Base-by-base conservation (phyloP, 2,329 filamentous ascomycete genomes). In the Lachnellula occidentalis region DNA sequence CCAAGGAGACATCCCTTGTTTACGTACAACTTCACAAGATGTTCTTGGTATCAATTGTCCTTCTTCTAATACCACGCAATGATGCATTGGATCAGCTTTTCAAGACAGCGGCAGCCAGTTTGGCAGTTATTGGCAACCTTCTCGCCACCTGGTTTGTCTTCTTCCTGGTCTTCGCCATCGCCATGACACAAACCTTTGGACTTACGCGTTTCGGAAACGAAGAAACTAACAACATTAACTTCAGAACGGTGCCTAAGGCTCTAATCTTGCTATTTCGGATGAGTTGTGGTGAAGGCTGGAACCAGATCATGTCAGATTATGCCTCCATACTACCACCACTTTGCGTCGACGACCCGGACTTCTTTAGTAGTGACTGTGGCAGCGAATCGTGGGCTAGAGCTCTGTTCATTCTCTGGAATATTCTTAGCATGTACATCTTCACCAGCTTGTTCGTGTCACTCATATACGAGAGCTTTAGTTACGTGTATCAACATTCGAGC, bases 371-470 rank as follows among this genome's bases (percentile, higher is more conserved):
- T 65, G 95, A 99, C 72, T 99, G 94, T 67, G 94, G 94, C 55
- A 96, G 92, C 73, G 81, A 85, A 49, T 81, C 84, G 39, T 99
- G 94, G 91, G 91, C 94, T 7, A 81, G 91, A 50, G 83, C 85
- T 34, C 77, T 99, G 9, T 99, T 99, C 75, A 91, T 97, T 55
- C 83, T 87, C 4, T 99, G 94, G 94, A 99, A 99, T 75, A 92
- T 99, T 66, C 81, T 99, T 72, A 97, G 92, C 87, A 99, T 99
- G 94, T 99, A 99, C 74, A 95, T 99, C 66, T 99, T 99, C 67
- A 92, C 97, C 68, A 96, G 92, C 67, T 76, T 99, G 68, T 99
- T 99, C 71, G 92, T 99, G 56, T 99, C 94, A 48, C 84, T 99
- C 70, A 99, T 99, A 64, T 99, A 95, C 74, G 94, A 99, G 75